Evolutionary conservation across 371 early-diverging fungal species (phyloP).

Genomic region (Catenaria anguillulae): DNA sequence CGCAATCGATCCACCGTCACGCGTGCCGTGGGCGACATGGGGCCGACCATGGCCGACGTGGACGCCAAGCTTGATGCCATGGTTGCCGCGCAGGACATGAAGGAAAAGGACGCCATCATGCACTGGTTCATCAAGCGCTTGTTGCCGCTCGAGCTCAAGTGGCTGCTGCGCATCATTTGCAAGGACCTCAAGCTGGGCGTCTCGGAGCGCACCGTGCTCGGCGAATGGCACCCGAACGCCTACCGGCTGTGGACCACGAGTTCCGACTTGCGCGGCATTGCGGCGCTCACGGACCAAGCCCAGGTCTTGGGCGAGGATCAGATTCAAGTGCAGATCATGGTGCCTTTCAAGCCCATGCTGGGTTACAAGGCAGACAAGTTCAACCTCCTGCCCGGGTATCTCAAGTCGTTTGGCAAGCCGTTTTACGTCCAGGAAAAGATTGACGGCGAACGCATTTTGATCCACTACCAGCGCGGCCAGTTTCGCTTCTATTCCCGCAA

Average conservation of each 20-base stretch:
- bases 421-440: conserved; percentile 1
- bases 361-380: background rate
- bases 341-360: background rate
- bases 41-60: background rate
- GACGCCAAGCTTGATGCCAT: conserved; percentile 3
- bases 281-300: background rate
- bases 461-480: background rate
- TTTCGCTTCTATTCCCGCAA: conserved; percentile 1
- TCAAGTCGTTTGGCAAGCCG: background rate
- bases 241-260: background rate
- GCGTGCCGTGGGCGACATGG: background rate
- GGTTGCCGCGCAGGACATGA: background rate
- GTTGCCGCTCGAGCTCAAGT: background rate
- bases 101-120: background rate
- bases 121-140: background rate
- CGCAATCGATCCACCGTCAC: background rate
- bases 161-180: background rate
- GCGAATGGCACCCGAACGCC: background rate
- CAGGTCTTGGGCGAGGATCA: background rate
- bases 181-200: conserved; percentile 4
- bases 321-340: background rate
- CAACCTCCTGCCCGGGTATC: background rate
- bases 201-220: background rate
- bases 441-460: conserved; percentile 1
- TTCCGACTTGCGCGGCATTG: background rate